Evolutionary conservation across 73 alveolate species (phyloP).

Genomic region (Chromera velia): DNA sequence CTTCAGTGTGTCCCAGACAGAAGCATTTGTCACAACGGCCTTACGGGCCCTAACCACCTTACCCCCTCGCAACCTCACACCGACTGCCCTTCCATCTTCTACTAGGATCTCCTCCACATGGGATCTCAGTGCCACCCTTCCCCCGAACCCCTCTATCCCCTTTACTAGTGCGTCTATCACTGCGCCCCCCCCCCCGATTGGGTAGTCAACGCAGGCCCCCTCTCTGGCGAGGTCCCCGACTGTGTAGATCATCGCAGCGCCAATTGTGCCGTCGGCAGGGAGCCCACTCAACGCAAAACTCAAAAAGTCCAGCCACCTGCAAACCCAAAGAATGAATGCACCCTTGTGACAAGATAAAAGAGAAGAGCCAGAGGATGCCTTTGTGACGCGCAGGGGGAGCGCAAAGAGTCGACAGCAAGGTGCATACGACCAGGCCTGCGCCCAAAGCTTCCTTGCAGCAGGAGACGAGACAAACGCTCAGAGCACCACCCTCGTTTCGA

Average conservation of each 20-base stretch:
- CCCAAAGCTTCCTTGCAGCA: too few species aligned
- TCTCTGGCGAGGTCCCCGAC: neutral
- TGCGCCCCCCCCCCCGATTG: neutral
- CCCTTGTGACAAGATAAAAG: too few species aligned
- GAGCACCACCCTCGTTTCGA: too few species aligned
- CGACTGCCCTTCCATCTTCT: slow-evolving; percentile 28
- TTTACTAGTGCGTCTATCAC: neutral
- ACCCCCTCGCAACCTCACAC: slow-evolving; percentile 20
- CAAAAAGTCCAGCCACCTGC: neutral
- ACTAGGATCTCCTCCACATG: slow-evolving; percentile 43
- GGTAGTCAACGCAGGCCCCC: neutral
- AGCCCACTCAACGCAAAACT: neutral
- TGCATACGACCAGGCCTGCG: too few species aligned
- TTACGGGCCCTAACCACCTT: slow-evolving; percentile 4
- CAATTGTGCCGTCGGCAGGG: neutral
- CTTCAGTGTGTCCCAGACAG: neutral
- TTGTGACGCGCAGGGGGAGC: neutral
- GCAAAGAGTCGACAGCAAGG: too few species aligned
- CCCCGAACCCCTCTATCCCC: neutral
- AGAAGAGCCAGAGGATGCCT: neutral
- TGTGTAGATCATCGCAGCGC: neutral
- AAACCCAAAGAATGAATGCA: neutral
- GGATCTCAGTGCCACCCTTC: slow-evolving; percentile 16
- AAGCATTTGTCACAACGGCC: slow-evolving; percentile 11
- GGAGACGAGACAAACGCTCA: too few species aligned